These are phyloP conservation scores for Chrysanthemum makinoi DNA, from an alignment of 129 eudicot genomes.

Conservation along the genomic window DNA sequence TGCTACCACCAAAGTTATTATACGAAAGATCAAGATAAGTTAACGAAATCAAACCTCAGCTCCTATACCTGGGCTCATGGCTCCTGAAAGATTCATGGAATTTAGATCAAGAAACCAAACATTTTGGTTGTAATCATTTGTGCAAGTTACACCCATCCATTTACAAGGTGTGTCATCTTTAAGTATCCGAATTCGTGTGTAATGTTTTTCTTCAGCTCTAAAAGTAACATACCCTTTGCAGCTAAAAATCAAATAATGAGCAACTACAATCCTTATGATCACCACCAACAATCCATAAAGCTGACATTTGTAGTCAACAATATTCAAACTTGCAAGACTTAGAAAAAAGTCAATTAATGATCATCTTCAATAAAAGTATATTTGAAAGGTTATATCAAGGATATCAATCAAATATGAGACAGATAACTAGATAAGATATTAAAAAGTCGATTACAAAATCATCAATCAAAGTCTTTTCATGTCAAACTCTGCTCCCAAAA, in stretches of 20 bases:
- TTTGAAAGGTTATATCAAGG: conserved; percentile 19
- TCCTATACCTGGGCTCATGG: conserved; percentile 62
- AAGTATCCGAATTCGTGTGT: conserved; percentile 42
- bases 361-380: conserved; percentile 16
- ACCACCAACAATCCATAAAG: conserved; percentile 28
- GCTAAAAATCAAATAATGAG: conserved; percentile 31
- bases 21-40: conserved; percentile 54
- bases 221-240: conserved; percentile 54
- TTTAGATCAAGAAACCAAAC: conserved; percentile 53
- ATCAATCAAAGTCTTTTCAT: too few species aligned
- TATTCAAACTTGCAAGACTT: conserved; percentile 9
- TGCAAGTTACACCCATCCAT: conserved; percentile 89
- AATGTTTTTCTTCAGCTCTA: conserved; percentile 63
- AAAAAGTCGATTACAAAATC: too few species aligned
- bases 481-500: too few species aligned
- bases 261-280: conserved; percentile 32
- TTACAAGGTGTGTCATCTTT: conserved; percentile 60
- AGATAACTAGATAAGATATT: too few species aligned
- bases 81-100: conserved; percentile 75
- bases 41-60: conserved; percentile 47
- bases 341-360: conserved; percentile 4
- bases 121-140: conserved; percentile 35
- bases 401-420: conserved; percentile 13
- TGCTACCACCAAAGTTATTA: conserved; percentile 53
- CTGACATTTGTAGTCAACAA: conserved; percentile 35